Percentiles rank a stretch among this genome's conserved stretches.
Evolutionary conservation across 441 rosid genomes (phyloP).

Genomic region (Kokia cookei): DNA sequence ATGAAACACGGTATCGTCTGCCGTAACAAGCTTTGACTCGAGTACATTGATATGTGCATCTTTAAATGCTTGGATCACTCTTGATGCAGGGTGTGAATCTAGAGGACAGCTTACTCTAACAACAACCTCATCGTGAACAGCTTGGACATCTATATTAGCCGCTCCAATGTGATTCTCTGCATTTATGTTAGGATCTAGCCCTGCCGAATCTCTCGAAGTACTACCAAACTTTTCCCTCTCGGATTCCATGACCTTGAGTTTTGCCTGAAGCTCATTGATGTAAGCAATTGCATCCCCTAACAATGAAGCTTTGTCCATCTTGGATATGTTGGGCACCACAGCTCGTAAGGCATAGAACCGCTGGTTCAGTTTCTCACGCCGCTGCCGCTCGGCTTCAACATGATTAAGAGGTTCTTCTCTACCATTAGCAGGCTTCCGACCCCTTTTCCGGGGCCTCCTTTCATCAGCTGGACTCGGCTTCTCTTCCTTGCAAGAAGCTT

Average conservation of each 20-base stretch:
- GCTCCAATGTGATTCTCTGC: conserved; percentile 30
- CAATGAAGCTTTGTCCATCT: conserved; percentile 76
- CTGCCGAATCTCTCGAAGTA: conserved; percentile 39
- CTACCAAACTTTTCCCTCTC: conserved; percentile 56
- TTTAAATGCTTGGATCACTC: conserved; percentile 60
- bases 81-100: conserved; percentile 73
- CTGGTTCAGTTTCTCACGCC: conserved; percentile 75
- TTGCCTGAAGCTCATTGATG: conserved; percentile 62
- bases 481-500: conserved; percentile 63
- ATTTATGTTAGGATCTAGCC: conserved; percentile 22
- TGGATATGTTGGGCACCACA: conserved; percentile 77
- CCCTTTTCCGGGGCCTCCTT: conserved; percentile 66
- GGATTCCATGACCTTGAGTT: conserved; percentile 53
- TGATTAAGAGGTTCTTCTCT: conserved; percentile 76
- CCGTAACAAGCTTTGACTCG: conserved; percentile 60
- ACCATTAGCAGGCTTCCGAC: conserved; percentile 75
- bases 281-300: conserved; percentile 70
- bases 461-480: conserved; percentile 36
- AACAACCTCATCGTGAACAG: conserved; percentile 50
- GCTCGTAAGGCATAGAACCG: conserved; percentile 65
- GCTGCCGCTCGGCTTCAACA: conserved; percentile 75
- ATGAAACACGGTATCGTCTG: conserved; percentile 54
- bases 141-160: conserved; percentile 53
- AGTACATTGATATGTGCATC: conserved; percentile 51
- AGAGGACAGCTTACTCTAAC: conserved; percentile 66